phyloP scores from a whole-genome alignment of 2,329 filamentous ascomycete genomes.

The Aspergillus pseudotamarii region DNA sequence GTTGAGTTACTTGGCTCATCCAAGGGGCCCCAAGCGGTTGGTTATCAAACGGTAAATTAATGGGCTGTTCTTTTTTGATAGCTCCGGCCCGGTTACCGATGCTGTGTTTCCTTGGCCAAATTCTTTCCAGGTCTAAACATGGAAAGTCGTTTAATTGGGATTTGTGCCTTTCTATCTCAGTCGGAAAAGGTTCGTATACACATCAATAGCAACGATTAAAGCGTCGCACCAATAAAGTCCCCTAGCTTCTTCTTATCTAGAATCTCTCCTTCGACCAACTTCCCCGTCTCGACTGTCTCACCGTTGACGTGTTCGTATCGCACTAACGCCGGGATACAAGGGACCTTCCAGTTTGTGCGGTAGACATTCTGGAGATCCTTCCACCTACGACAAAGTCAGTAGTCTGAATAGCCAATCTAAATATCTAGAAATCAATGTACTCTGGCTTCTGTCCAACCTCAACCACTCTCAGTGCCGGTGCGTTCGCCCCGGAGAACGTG shows the following conservation, averaged over 20 bases:
- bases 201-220: neutral
- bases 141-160: too few relatives aligned
- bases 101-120: too few relatives aligned
- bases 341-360: slow-evolving; percentile 39
- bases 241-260: slow-evolving; percentile 29
- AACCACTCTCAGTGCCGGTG: slow-evolving; percentile 32
- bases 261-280: slow-evolving; percentile 36
- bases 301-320: slow-evolving; percentile 37
- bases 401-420: neutral
- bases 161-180: too few relatives aligned
- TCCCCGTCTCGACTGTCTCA: slow-evolving; percentile 32
- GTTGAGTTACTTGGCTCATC: too few relatives aligned
- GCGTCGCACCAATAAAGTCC: slow-evolving; percentile 21
- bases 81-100: accelerated
- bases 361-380: slow-evolving; percentile 36
- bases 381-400: slow-evolving; percentile 34
- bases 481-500: slow-evolving; percentile 30
- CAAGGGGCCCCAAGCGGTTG: too few relatives aligned
- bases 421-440: slow-evolving; percentile 27
- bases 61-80: too few relatives aligned
- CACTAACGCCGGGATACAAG: slow-evolving; percentile 39
- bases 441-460: slow-evolving; percentile 39
- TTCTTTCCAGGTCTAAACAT: too few relatives aligned
- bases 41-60: too few relatives aligned
- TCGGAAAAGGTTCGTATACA: too few relatives aligned